Evolutionary conservation across 2,329 filamentous ascomycete genomes (phyloP), one percentile per base, ranked within the genome.

Genomic region (Fusarium poae): DNA sequence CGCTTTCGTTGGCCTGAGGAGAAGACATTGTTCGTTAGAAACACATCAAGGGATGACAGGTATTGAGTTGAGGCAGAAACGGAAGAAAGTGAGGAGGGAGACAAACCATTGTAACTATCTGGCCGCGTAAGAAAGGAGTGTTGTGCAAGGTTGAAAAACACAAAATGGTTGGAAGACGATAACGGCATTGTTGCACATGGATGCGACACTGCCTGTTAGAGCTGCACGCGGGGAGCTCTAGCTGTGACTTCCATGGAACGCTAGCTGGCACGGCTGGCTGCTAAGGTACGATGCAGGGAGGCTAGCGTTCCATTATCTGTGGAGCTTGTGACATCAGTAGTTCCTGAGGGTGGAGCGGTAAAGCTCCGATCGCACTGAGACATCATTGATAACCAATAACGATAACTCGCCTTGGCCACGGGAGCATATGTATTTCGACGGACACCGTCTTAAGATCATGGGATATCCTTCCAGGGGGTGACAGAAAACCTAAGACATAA

Each of bases 1-100:
- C 81, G 61, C 77, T 77, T 70, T 83, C 82, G 61, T 81, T 80
- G 53, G 78, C 66, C 79, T 82, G 62, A 30, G 46, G 35, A 57
- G 57, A 55, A 62, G 56, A 32, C 45, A 63, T 64, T 57, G 57
- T 73, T 49, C 73, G 72, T 44, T 56, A 12, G 10, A 34, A 27
- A 27, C 9, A n/a, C 39, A 30, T 23, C 12, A 4, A 30, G 53
- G 60, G 46, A 49, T 44, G 53, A 49, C 46, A 65, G 37, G 61
- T 65, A 34, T 52, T 53, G 29, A 34, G n/a, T 23, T 40, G 52
- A 50, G 39, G 16, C 12, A 35, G 30, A 35, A 30, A 45, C 25
- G 30, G 30, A 53, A 46, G 51, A 35, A 30, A 15, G 43, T 25
- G 44, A 35, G 21, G 29, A 46, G 40, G 37, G 37, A 51, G 39